These are phyloP conservation scores for Lachnellula subtilissima DNA, from an alignment of 2,329 filamentous ascomycete genomes.

Conservation along the genomic window DNA sequence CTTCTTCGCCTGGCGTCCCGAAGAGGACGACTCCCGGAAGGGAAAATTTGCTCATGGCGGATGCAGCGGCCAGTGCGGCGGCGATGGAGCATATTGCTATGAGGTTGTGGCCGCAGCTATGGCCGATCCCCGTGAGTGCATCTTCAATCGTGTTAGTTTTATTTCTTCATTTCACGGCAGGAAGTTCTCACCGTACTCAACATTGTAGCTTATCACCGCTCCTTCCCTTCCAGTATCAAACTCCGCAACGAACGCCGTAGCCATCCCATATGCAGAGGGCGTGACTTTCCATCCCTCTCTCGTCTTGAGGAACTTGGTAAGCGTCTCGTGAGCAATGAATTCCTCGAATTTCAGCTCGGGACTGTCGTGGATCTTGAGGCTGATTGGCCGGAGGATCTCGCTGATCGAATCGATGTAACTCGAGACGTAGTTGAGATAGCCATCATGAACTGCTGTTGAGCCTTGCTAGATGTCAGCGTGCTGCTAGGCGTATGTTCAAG, in stretches of 20 bases:
- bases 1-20: conserved; percentile 28
- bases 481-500: background rate
- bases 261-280: conserved; percentile 45
- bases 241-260: conserved; percentile 47
- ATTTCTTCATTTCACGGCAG: conserved; percentile 28
- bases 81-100: conserved; percentile 36
- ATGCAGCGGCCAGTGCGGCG: conserved; percentile 33
- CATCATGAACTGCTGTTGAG: background rate
- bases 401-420: conserved; percentile 37
- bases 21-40: conserved; percentile 29
- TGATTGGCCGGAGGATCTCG: conserved; percentile 40
- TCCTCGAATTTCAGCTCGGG: conserved; percentile 50
- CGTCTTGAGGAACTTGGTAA: conserved; percentile 43
- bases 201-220: conserved; percentile 38
- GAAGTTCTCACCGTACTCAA: conserved; percentile 40
- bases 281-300: conserved; percentile 46
- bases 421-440: conserved; percentile 33
- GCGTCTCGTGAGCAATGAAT: conserved; percentile 44
- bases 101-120: conserved; percentile 41
- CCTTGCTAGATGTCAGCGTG: background rate
- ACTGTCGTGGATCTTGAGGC: conserved; percentile 43
- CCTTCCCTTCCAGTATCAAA: conserved; percentile 40
- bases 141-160: conserved; percentile 29
- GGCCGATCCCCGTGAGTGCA: conserved; percentile 38
- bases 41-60: conserved; percentile 18